phyloP scores from a whole-genome alignment of 495 filamentous ascomycete species.

The Neurospora sp. region DNA sequence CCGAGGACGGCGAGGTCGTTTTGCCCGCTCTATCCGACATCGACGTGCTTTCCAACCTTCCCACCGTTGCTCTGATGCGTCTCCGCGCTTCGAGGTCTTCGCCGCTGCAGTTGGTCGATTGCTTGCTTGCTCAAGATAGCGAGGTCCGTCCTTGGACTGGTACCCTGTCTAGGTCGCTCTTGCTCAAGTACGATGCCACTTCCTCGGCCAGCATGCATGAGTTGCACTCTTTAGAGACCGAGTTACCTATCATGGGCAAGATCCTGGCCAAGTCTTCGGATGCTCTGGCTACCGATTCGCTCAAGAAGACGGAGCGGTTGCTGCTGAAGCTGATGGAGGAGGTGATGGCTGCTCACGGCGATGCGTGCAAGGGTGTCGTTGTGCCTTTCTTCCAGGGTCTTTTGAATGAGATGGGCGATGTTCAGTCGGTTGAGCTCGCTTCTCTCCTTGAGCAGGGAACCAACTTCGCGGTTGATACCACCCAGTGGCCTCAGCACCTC shows the following conservation, averaged over 20 bases:
- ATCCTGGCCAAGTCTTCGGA: conserved; percentile 37
- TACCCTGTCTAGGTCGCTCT: conserved; percentile 42
- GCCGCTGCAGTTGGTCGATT: conserved; percentile 34
- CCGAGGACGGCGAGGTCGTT: conserved; percentile 1
- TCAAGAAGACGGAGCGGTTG: conserved; percentile 34
- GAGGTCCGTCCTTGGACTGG: conserved; percentile 39
- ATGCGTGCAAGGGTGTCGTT: conserved; percentile 4
- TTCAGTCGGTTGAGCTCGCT: conserved; percentile 8
- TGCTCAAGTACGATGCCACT: conserved; percentile 45
- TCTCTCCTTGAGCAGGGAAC: conserved; percentile 14
- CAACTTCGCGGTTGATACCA: conserved; percentile 1
- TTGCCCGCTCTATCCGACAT: conserved; percentile 19
- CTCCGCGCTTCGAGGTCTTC: conserved; percentile 26
- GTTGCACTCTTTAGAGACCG: conserved; percentile 53
- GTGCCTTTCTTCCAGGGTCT: conserved; percentile 8
- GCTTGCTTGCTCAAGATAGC: conserved; percentile 25
- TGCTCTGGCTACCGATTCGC: conserved; percentile 37
- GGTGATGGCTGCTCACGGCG: conserved; percentile 32
- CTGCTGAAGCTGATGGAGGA: conserved; percentile 40
- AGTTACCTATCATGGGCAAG: conserved; percentile 51
- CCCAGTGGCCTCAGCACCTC: conserved; percentile 11
- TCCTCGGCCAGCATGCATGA: conserved; percentile 47
- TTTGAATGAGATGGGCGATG: neutral
- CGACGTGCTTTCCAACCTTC: conserved; percentile 34
- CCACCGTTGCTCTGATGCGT: conserved; percentile 35